Base-by-base conservation (phyloP, 768 basidiomycete species). In the Russula lepida region DNA sequence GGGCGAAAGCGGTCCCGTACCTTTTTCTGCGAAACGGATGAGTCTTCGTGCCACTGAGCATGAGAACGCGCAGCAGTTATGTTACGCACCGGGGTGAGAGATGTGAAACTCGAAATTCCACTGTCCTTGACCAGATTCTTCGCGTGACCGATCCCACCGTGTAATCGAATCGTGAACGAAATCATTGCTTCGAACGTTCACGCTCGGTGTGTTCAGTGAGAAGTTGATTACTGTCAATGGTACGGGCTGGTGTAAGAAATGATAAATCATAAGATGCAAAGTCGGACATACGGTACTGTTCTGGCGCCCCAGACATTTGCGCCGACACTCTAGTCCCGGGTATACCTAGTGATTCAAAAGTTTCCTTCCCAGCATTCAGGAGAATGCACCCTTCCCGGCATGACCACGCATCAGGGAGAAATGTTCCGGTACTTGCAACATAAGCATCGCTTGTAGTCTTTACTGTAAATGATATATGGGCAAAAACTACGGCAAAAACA, bases 301-400 rank as follows among this genome's bases (percentile, higher is more conserved):
- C 80, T 0, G 74, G 65, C 51, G 75, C 76, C 0, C 71, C 74
- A 66, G 80, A 81, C 71, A 83, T 55, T 57, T 62, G 63, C 63
- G 70, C 85, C 0, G 82, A 79, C 47, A 86, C 60, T 28, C 74
- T 76, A 59, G 72, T 71, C 5, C 89, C 88, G 0, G 81, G 75
- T 17, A 88, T 66, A 1, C 88, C 86, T 8, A 88, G 75, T 7
- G 71, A 71, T 64, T 86, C 79, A 68, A 88, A 88, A 0, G 81
- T 81, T 19, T 74, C 73, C 69, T 83, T 84, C 46, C 75, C 75
- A 6, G 84, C 75, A 27, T 74, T 80, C 21, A 88, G 69, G 0
- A 83, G 83, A 60, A 89, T 70, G 47, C 83, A 65, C 4, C 84
- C 83, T 19, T 84, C 79, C 2, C 78, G 74, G 66, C 88, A 74